Percentiles rank a stretch among this genome's conserved stretches.
These are phyloP conservation scores for Magnaporthiopsis rhizophila DNA, from an alignment of 2,329 filamentous ascomycete genomes.

Conservation along the genomic window DNA sequence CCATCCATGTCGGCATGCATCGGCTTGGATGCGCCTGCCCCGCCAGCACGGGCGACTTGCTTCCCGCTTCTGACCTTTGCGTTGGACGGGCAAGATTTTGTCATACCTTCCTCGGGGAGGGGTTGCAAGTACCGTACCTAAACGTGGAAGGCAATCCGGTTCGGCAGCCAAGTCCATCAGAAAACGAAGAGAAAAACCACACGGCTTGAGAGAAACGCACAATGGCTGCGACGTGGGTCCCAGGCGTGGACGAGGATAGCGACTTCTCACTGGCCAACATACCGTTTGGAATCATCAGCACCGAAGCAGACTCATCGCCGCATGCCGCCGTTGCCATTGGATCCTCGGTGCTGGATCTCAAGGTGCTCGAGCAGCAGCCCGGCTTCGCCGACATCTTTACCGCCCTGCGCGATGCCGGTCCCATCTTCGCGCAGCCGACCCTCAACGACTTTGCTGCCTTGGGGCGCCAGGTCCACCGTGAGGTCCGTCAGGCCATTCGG, in stretches of 20 bases:
- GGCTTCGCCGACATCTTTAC: constrained; percentile 41
- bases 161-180: too few species aligned
- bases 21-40: background rate
- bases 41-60: background rate
- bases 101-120: too few species aligned
- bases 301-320: constrained; percentile 29
- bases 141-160: too few species aligned
- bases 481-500: constrained; percentile 64
- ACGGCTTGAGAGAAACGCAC: background rate
- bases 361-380: constrained; percentile 47
- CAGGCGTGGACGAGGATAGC: constrained; percentile 32
- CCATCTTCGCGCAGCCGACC: constrained; percentile 20
- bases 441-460: constrained; percentile 57
- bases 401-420: constrained; percentile 9
- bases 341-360: constrained; percentile 57
- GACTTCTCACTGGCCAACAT: constrained; percentile 70
- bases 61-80: background rate
- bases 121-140: too few species aligned
- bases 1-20: background rate
- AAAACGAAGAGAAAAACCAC: too few species aligned
- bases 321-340: constrained; percentile 61
- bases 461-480: constrained; percentile 57
- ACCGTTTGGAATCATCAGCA: constrained; percentile 68
- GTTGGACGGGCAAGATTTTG: background rate
- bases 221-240: constrained; percentile 19